These are phyloP conservation scores for Dothidotthia symphoricarpi DNA, from an alignment of 2,329 filamentous ascomycete genomes.

Conservation along the genomic window DNA sequence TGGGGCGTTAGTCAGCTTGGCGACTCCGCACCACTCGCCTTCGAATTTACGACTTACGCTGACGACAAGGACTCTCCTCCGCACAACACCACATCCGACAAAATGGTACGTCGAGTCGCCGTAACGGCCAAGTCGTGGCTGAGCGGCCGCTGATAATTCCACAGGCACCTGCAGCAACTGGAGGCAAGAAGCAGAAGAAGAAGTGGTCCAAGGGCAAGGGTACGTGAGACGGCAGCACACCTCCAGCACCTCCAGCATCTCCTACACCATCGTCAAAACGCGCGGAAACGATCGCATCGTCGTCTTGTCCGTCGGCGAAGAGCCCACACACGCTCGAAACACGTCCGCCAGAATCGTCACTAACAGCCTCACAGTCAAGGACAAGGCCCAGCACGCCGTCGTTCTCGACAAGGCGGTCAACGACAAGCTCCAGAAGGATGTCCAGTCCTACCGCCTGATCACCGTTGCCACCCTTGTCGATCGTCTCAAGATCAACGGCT, in stretches of 20 bases:
- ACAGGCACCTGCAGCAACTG: constrained; percentile 56
- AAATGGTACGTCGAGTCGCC: constrained; percentile 39
- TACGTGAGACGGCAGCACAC: constrained; percentile 41
- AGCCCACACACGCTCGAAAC: constrained; percentile 6
- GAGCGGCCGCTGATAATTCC: constrained; percentile 9
- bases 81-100: constrained; percentile 42
- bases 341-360: constrained; percentile 16
- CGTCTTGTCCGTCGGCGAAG: background rate
- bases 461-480: constrained; percentile 98
- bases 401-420: constrained; percentile 96
- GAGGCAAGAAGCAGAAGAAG: constrained; percentile 80
- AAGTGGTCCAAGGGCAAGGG: constrained; percentile 69
- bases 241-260: constrained; percentile 16
- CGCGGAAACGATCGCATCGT: background rate
- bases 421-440: constrained; percentile 99
- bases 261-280: constrained; percentile 1
- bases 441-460: constrained; percentile 99
- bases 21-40: constrained; percentile 24
- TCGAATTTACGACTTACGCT: constrained; percentile 7
- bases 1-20: constrained; percentile 15
- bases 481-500: constrained; percentile 99
- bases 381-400: constrained; percentile 99
- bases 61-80: constrained; percentile 26
- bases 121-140: background rate
- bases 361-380: constrained; percentile 75